A percentile compares a stretch with the other conserved stretches of the same genome.
Evolutionary conservation across 2,329 filamentous ascomycete genomes (phyloP).

Genomic region (Epicoccum nigrum): DNA sequence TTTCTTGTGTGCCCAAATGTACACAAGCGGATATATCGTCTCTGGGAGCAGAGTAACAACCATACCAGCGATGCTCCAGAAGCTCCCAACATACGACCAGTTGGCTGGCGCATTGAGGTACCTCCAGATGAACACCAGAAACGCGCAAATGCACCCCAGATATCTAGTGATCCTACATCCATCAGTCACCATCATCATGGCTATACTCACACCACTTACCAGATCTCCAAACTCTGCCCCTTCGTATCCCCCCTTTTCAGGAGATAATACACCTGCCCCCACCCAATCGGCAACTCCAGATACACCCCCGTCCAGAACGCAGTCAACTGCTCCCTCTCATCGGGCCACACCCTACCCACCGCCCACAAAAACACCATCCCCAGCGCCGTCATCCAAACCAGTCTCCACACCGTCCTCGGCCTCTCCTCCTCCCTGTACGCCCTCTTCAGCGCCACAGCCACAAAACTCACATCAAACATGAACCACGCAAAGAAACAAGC

Average conservation of each 20-base stretch:
- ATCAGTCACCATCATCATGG: neutral
- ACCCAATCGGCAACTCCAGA: slow-evolving; percentile 49
- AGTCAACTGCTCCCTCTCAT: slow-evolving; percentile 50
- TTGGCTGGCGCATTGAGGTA: slow-evolving; percentile 49
- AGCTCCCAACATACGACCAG: slow-evolving; percentile 47
- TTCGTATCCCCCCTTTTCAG: slow-evolving; percentile 40
- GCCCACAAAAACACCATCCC: slow-evolving; percentile 40
- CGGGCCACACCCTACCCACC: slow-evolving; percentile 39
- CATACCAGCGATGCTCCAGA: slow-evolving; percentile 44
- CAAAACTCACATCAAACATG: slow-evolving; percentile 46
- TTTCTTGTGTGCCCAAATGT: slow-evolving; percentile 42
- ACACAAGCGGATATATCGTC: slow-evolving; percentile 48
- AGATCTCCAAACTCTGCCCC: slow-evolving; percentile 50
- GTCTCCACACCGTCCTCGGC: slow-evolving; percentile 25
- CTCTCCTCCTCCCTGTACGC: slow-evolving; percentile 36
- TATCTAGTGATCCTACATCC: slow-evolving; percentile 45
- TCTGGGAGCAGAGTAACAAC: slow-evolving; percentile 48
- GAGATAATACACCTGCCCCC: slow-evolving; percentile 43
- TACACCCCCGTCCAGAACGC: slow-evolving; percentile 50
- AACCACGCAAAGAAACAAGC: slow-evolving; percentile 49
- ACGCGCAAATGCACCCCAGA: slow-evolving; percentile 48
- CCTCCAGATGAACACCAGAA: slow-evolving; percentile 49
- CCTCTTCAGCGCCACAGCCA: slow-evolving; percentile 37
- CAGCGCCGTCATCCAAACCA: slow-evolving; percentile 35
- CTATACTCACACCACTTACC: slow-evolving; percentile 31